These are phyloP conservation scores for Diospyros kaki DNA, from an alignment of 148 eudicot genomes.

Conservation along the genomic window DNA sequence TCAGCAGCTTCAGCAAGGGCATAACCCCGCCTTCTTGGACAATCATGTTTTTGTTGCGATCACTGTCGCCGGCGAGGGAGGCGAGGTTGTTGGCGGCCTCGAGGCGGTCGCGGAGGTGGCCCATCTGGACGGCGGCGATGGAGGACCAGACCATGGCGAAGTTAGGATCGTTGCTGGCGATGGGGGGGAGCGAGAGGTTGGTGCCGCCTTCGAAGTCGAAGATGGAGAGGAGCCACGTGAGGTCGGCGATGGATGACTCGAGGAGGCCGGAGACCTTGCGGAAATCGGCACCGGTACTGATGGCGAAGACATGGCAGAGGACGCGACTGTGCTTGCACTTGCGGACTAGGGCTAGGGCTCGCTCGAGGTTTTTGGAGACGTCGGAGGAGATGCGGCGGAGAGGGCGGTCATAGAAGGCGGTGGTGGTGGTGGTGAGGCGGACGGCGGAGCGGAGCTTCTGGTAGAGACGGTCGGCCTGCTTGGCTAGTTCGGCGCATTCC, in stretches of 20 bases:
- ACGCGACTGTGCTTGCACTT: constrained; percentile 53
- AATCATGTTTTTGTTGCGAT: constrained; percentile 55
- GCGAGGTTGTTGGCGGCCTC: constrained; percentile 53
- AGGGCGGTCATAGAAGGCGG: constrained; percentile 69
- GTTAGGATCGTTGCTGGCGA: constrained; percentile 61
- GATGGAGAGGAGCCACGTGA: constrained; percentile 56
- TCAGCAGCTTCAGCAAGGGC: constrained; percentile 53
- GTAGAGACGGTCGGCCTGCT: constrained; percentile 49
- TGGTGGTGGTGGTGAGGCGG: constrained; percentile 34
- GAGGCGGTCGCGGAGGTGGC: constrained; percentile 36
- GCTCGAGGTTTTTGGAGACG: constrained; percentile 45
- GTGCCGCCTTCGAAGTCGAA: constrained; percentile 35
- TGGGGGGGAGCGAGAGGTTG: constrained; percentile 49
- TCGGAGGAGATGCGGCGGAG: constrained; percentile 57
- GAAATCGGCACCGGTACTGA: constrained; percentile 68
- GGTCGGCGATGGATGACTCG: constrained; percentile 56
- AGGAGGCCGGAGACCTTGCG: constrained; percentile 48
- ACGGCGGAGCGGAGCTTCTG: constrained; percentile 57
- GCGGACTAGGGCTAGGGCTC: constrained; percentile 53
- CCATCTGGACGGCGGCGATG: constrained; percentile 55
- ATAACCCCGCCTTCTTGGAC: constrained; percentile 50
- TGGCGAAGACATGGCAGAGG: constrained; percentile 51
- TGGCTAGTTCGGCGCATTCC: constrained; percentile 57
- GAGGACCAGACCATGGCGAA: constrained; percentile 77
- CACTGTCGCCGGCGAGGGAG: constrained; percentile 39